phyloP scores from a whole-genome alignment of 345 rosid genomes.

The Camelina laxa region DNA sequence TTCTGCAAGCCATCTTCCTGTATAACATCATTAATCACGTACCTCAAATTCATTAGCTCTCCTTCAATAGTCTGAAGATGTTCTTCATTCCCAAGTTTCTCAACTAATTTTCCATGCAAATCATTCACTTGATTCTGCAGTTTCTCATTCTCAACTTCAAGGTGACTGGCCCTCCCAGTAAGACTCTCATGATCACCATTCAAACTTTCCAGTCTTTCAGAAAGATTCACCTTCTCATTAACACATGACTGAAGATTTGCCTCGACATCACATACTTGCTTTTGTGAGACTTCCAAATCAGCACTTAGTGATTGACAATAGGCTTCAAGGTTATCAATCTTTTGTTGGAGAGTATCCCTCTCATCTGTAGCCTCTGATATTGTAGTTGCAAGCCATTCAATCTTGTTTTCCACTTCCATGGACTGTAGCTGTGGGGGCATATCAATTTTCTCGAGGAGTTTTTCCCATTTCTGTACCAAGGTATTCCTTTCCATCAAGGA shows the following conservation, averaged over 20 bases:
- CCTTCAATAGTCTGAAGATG: conserved; percentile 51
- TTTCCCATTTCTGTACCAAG: conserved; percentile 92
- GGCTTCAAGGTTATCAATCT: conserved; percentile 65
- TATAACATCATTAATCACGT: conserved; percentile 62
- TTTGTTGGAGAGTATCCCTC: conserved; percentile 66
- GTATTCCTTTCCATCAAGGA: conserved; percentile 89
- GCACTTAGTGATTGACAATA: conserved; percentile 62
- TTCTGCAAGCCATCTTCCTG: conserved; percentile 56
- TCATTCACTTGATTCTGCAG: conserved; percentile 55
- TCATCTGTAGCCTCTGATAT: conserved; percentile 67
- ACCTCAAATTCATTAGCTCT: conserved; percentile 60
- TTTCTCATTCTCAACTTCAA: conserved; percentile 65
- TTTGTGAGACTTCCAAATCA: conserved; percentile 67
- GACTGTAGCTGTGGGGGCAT: conserved; percentile 73
- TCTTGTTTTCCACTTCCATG: conserved; percentile 77
- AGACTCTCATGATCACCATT: conserved; percentile 53
- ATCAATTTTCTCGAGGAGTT: conserved; percentile 64
- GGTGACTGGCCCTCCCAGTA: conserved; percentile 49
- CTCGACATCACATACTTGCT: conserved; percentile 58
- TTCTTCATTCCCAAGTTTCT: conserved; percentile 57
- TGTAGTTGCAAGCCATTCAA: conserved; percentile 82
- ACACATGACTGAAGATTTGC: conserved; percentile 56
- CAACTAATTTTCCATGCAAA: conserved; percentile 61
- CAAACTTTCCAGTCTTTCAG: conserved; percentile 64
- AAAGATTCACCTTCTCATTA: conserved; percentile 57